Conservation (phyloP, 1,284 basidiomycete genomes). For the Mycosarcoma maydis region DNA sequence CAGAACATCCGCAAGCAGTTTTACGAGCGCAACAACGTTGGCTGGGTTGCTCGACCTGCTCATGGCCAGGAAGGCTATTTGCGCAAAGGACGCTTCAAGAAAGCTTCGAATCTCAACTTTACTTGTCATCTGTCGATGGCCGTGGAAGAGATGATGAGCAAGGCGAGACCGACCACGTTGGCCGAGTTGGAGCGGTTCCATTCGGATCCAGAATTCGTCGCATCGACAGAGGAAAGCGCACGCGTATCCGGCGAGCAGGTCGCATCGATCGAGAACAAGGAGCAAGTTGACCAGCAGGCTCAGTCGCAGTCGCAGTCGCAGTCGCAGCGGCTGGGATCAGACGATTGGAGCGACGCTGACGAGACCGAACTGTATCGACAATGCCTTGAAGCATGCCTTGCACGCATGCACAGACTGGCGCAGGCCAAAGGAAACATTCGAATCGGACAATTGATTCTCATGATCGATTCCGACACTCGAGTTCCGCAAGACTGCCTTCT, state of each 20-base stretch:
- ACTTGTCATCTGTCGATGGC: constrained; percentile 77
- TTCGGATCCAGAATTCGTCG: too few species aligned
- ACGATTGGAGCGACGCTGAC: constrained; percentile 48
- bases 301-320: too few species aligned
- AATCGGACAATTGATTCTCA: constrained; percentile 56
- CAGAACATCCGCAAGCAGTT: constrained; percentile 76
- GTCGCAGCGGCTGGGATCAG: too few species aligned
- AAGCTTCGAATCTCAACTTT: constrained; percentile 89
- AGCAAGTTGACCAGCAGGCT: too few species aligned
- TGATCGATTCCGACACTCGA: constrained; percentile 79
- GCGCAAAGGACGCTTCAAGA: constrained; percentile 89
- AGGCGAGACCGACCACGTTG: too few species aligned
- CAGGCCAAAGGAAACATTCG: constrained; percentile 47
- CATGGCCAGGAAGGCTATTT: constrained; percentile 77
- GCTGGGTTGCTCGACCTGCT: constrained; percentile 81
- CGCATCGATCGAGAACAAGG: too few species aligned
- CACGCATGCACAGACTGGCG: constrained; percentile 69
- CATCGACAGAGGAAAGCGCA: too few species aligned
- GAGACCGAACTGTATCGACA: constrained; percentile 44
- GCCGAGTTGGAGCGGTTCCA: too few species aligned
- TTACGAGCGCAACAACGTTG: constrained; percentile 80
- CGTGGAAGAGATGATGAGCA: constrained; percentile 76
- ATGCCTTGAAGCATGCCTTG: constrained; percentile 66
- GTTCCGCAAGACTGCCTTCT: constrained; percentile 86
- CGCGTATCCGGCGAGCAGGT: too few species aligned